Conservation (phyloP, 2,329 filamentous ascomycete species). For the Monosporascus sp. region DNA sequence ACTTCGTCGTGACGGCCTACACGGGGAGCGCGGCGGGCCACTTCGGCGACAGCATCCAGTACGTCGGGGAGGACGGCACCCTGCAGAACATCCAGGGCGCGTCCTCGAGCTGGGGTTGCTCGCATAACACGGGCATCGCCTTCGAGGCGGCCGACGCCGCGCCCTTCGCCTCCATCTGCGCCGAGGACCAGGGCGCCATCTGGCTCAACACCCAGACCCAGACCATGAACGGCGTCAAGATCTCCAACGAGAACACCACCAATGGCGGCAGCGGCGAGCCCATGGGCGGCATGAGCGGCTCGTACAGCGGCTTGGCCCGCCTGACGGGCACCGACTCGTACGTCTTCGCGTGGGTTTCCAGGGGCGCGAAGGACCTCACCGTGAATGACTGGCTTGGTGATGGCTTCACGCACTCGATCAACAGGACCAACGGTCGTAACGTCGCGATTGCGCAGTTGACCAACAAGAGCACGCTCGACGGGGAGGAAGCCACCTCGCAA, state of each 20-base stretch:
- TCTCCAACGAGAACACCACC: constrained; percentile 58
- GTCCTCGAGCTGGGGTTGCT: constrained; percentile 55
- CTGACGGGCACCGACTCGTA: constrained; percentile 48
- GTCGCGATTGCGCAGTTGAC: constrained; percentile 53
- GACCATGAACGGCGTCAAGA: constrained; percentile 54
- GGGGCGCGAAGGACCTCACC: constrained; percentile 50
- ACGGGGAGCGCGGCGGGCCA: constrained; percentile 49
- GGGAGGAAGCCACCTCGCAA: constrained; percentile 47
- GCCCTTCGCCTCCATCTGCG: constrained; percentile 55
- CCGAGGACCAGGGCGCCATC: constrained; percentile 59
- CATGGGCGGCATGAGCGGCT: constrained; percentile 60
- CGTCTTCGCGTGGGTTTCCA: constrained; percentile 60
- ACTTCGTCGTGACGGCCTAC: constrained; percentile 58
- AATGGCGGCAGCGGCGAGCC: constrained; percentile 55
- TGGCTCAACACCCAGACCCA: constrained; percentile 59
- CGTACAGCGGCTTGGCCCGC: constrained; percentile 52
- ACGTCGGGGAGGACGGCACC: constrained; percentile 43
- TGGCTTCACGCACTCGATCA: constrained; percentile 46
- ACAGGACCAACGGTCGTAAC: constrained; percentile 54
- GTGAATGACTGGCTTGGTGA: constrained; percentile 53
- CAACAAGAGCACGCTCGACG: constrained; percentile 53
- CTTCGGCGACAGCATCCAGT: constrained; percentile 49
- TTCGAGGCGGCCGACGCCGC: constrained; percentile 54
- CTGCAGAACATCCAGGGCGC: constrained; percentile 48
- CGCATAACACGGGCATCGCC: constrained; percentile 61